These are phyloP conservation scores for Mercurialis annua DNA, from an alignment of 345 rosid species.

Conservation along the genomic window DNA sequence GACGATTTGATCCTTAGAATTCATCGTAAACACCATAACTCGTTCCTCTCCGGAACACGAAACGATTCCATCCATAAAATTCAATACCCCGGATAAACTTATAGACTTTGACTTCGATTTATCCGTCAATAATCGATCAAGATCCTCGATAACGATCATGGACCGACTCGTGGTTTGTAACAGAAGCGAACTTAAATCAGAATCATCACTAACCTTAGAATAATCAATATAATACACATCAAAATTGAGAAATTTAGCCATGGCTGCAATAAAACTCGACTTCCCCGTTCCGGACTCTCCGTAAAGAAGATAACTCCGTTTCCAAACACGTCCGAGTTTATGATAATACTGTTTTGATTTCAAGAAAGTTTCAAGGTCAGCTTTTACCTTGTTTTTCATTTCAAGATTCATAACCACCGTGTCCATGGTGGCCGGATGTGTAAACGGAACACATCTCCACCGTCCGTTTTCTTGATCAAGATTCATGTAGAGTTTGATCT, in stretches of 20 bases:
- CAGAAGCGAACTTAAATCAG: slow-evolving; percentile 22
- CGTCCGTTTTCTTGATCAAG: background rate
- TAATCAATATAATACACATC: slow-evolving; percentile 27
- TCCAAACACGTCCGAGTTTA: slow-evolving; percentile 27
- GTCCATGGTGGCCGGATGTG: slow-evolving; percentile 33
- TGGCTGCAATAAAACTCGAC: slow-evolving; percentile 29
- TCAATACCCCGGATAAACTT: slow-evolving; percentile 19
- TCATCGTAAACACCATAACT: slow-evolving; percentile 25
- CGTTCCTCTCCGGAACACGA: slow-evolving; percentile 25
- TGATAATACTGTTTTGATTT: slow-evolving; percentile 27
- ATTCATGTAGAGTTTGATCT: slow-evolving; percentile 23
- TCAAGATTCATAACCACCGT: slow-evolving; percentile 27
- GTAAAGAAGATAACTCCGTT: slow-evolving; percentile 27
- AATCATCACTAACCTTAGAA: slow-evolving; percentile 12
- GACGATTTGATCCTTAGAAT: slow-evolving; percentile 1
- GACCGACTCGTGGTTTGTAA: slow-evolving; percentile 25
- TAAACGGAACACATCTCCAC: slow-evolving; percentile 23
- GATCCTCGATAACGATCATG: slow-evolving; percentile 23
- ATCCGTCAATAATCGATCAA: slow-evolving; percentile 16
- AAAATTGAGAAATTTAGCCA: slow-evolving; percentile 23
- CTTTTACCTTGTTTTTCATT: slow-evolving; percentile 22
- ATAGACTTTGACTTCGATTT: background rate
- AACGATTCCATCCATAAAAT: slow-evolving; percentile 30
- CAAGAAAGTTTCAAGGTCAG: slow-evolving; percentile 26
- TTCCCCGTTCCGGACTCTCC: slow-evolving; percentile 30